Evolutionary conservation across 805 yeast genomes (phyloP).

Genomic region (Starmerella roubikii): DNA sequence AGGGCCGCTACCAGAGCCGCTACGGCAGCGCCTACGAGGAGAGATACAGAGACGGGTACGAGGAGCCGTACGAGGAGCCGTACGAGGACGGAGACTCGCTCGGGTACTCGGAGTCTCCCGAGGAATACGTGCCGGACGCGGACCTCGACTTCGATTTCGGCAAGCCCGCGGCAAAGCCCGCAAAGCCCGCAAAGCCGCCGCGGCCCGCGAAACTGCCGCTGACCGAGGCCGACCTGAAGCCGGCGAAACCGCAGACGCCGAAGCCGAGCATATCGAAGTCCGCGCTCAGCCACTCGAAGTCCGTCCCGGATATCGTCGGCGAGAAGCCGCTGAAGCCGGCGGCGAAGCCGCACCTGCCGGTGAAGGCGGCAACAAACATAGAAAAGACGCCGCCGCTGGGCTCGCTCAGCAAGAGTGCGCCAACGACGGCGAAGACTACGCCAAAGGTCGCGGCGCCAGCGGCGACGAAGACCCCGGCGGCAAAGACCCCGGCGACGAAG

Average conservation of each 20-base stretch:
- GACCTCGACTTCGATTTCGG: too few relatives aligned
- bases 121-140: too few relatives aligned
- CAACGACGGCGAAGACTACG: neutral
- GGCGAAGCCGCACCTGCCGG: too few relatives aligned
- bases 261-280: neutral
- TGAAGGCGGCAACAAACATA: too few relatives aligned
- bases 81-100: too few relatives aligned
- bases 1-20: neutral
- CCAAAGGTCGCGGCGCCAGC: neutral
- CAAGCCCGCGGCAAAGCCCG: neutral
- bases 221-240: neutral
- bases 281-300: neutral
- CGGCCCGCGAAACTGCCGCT: neutral
- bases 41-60: too few relatives aligned
- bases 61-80: too few relatives aligned
- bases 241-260: neutral
- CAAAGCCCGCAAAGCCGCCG: neutral
- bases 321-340: neutral
- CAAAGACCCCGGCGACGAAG: neutral
- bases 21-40: too few relatives aligned
- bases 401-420: too few relatives aligned
- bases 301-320: neutral
- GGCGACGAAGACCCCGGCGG: neutral
- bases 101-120: too few relatives aligned
- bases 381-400: too few relatives aligned